These are phyloP conservation scores for Sporothrix brunneoviolacea DNA, from an alignment of 2,329 filamentous ascomycete genomes.

Conservation along the genomic window DNA sequence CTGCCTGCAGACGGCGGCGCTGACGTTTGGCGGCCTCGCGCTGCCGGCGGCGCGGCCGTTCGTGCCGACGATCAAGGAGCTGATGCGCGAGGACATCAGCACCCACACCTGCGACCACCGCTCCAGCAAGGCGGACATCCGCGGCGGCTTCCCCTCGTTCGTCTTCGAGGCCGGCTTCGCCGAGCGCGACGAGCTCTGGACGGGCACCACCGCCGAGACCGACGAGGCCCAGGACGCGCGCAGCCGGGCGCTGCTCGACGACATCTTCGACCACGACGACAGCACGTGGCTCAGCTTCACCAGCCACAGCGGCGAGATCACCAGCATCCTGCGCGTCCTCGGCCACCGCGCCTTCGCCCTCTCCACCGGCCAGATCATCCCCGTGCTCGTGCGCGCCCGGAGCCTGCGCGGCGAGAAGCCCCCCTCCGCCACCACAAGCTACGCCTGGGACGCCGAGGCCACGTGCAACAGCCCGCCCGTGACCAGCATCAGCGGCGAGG, in stretches of 20 bases:
- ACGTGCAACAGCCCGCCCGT: slow-evolving; percentile 40
- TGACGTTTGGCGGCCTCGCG: slow-evolving; percentile 51
- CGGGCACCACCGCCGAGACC: slow-evolving; percentile 35
- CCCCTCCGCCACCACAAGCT: slow-evolving; percentile 22
- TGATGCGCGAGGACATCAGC: slow-evolving; percentile 58
- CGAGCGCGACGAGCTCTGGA: slow-evolving; percentile 46
- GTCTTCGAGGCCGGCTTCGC: slow-evolving; percentile 54
- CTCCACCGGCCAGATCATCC: slow-evolving; percentile 61
- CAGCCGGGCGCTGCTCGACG: slow-evolving; percentile 45
- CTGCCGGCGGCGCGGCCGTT: slow-evolving; percentile 48
- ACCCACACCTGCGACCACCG: slow-evolving; percentile 64
- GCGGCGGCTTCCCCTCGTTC: slow-evolving; percentile 44
- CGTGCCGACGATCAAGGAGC: slow-evolving; percentile 55
- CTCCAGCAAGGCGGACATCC: slow-evolving; percentile 47
- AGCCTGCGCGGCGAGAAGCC: slow-evolving; percentile 27
- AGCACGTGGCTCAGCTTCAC: slow-evolving; percentile 54
- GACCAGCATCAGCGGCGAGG: slow-evolving; percentile 32
- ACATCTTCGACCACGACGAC: slow-evolving; percentile 47
- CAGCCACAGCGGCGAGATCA: slow-evolving; percentile 53
- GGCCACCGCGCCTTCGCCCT: slow-evolving; percentile 56
- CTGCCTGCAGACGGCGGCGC: slow-evolving; percentile 55
- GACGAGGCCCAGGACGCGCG: slow-evolving; percentile 41
- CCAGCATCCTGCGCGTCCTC: slow-evolving; percentile 28
- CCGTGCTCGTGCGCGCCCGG: slow-evolving; percentile 57
- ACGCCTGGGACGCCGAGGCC: slow-evolving; percentile 32